These are phyloP conservation scores for Aspergillus bombycis DNA, from an alignment of 2,329 filamentous ascomycete genomes.

Conservation along the genomic window DNA sequence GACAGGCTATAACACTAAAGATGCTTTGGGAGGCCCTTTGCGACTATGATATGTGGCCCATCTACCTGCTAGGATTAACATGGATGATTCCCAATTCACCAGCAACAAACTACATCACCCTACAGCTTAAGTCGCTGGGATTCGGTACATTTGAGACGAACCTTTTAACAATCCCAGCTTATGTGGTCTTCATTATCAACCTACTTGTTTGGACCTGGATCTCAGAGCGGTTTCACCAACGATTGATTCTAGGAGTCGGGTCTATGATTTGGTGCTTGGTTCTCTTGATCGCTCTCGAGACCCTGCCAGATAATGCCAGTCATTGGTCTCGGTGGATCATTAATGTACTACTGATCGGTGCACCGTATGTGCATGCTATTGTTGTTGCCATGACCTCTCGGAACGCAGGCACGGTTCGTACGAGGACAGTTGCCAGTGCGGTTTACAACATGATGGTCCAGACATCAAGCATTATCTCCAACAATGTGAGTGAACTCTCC, in stretches of 20 bases:
- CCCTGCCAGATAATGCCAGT: constrained; percentile 51
- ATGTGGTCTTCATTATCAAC: constrained; percentile 60
- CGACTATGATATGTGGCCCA: constrained; percentile 62
- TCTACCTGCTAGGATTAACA: constrained; percentile 54
- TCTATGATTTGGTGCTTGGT: constrained; percentile 58
- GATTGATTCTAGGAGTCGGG: constrained; percentile 57
- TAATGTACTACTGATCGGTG: constrained; percentile 57
- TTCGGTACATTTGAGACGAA: constrained; percentile 65
- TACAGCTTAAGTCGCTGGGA: constrained; percentile 55
- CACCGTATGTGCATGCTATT: constrained; percentile 63
- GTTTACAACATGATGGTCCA: constrained; percentile 53
- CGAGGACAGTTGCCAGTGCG: constrained; percentile 48
- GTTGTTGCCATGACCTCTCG: constrained; percentile 50
- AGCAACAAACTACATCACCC: constrained; percentile 42
- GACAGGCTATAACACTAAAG: constrained; percentile 53
- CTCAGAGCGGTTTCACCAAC: constrained; percentile 59
- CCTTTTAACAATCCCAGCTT: constrained; percentile 64
- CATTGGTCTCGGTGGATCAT: constrained; percentile 58
- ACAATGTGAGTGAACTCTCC: constrained; percentile 35
- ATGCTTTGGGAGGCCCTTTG: constrained; percentile 55
- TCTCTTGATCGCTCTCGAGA: constrained; percentile 55
- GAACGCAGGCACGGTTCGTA: constrained; percentile 48
- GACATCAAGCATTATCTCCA: constrained; percentile 43
- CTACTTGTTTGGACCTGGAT: constrained; percentile 58
- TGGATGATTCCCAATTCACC: constrained; percentile 47